A percentile compares a stretch with the other conserved stretches of the same genome.
Conservation (phyloP, 176 grass and related monocot species). For the Luzula sylvatica region DNA sequence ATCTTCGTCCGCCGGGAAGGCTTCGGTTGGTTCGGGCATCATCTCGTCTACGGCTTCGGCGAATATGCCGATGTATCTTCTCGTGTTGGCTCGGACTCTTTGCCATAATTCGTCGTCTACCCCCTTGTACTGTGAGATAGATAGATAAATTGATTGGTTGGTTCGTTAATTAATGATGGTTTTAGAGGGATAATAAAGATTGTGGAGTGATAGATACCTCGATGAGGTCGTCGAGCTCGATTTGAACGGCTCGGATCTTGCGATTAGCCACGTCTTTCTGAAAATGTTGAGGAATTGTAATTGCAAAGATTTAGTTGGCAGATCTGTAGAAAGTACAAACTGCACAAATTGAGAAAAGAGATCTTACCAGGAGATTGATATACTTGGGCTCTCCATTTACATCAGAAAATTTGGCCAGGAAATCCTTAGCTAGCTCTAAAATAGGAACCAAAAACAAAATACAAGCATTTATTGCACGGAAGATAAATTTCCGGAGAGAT, state of each 20-base stretch:
- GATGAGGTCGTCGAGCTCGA: constrained; percentile 86
- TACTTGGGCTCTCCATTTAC: constrained; percentile 76
- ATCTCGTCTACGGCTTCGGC: constrained; percentile 77
- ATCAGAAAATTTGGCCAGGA: constrained; percentile 60
- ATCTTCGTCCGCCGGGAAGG: constrained; percentile 71
- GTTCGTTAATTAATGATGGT: not conserved
- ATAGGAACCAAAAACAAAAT: not conserved
- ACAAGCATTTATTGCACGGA: not conserved
- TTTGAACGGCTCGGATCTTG: constrained; percentile 57
- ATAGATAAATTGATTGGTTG: not conserved
- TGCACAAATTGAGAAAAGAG: not conserved
- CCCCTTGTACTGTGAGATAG: constrained; percentile 52
- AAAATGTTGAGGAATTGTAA: not conserved
- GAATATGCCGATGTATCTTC: constrained; percentile 70
- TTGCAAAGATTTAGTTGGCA: not conserved
- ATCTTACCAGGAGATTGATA: constrained; percentile 60
- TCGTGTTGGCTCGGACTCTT: constrained; percentile 69
- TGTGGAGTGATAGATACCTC: constrained; percentile 40
- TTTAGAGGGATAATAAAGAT: not conserved
- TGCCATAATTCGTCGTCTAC: constrained; percentile 75
- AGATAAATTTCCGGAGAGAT: not conserved
- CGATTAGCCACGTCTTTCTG: constrained; percentile 94
- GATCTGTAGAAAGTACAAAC: not conserved
- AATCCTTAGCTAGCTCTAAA: constrained; percentile 83
- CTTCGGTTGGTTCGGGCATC: constrained; percentile 92